phyloP scores from a whole-genome alignment of 2,329 filamentous ascomycete genomes.

The Claviceps pazoutovae region DNA sequence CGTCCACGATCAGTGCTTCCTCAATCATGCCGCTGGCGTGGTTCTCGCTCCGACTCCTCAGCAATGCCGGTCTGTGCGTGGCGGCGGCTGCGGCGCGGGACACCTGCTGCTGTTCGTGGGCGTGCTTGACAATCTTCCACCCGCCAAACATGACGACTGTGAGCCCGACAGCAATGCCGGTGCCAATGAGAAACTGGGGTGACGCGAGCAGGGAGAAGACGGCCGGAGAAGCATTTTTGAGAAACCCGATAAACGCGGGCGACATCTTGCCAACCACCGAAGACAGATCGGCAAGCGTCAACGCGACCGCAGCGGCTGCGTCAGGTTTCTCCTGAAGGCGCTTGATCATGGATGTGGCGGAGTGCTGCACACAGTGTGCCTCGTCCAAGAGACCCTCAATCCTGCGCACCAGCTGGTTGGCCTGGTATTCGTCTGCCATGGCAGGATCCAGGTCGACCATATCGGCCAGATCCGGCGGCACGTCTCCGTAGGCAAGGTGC shows the following conservation, averaged over 20 bases:
- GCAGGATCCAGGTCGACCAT: slow-evolving; percentile 32
- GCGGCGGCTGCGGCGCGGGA: slow-evolving; percentile 17
- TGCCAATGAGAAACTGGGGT: slow-evolving; percentile 89
- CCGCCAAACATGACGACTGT: slow-evolving; percentile 92
- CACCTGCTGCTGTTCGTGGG: slow-evolving; percentile 34
- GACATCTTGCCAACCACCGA: slow-evolving; percentile 71
- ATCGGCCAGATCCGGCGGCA: slow-evolving; percentile 53
- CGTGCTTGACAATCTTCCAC: slow-evolving; percentile 92
- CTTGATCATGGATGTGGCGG: slow-evolving; percentile 67
- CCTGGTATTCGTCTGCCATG: slow-evolving; percentile 35
- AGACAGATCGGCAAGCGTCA: slow-evolving; percentile 84
- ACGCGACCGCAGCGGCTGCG: slow-evolving; percentile 81
- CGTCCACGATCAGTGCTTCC: slow-evolving; percentile 42
- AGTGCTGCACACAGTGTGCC: slow-evolving; percentile 77
- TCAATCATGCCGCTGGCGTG: slow-evolving; percentile 24
- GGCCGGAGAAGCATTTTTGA: slow-evolving; percentile 73
- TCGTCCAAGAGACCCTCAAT: slow-evolving; percentile 72
- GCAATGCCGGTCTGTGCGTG: slow-evolving; percentile 12
- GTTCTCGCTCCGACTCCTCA: slow-evolving; percentile 17
- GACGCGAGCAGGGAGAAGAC: slow-evolving; percentile 77
- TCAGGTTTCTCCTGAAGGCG: slow-evolving; percentile 62
- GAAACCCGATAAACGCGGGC: slow-evolving; percentile 57
- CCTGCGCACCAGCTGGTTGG: slow-evolving; percentile 49
- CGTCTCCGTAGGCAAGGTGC: slow-evolving; percentile 79
- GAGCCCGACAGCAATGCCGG: slow-evolving; percentile 77